Evolutionary conservation across 2,329 filamentous ascomycete species (phyloP), one percentile per base, ranked within the genome.

Genomic region (Cyphellophora attinorum): DNA sequence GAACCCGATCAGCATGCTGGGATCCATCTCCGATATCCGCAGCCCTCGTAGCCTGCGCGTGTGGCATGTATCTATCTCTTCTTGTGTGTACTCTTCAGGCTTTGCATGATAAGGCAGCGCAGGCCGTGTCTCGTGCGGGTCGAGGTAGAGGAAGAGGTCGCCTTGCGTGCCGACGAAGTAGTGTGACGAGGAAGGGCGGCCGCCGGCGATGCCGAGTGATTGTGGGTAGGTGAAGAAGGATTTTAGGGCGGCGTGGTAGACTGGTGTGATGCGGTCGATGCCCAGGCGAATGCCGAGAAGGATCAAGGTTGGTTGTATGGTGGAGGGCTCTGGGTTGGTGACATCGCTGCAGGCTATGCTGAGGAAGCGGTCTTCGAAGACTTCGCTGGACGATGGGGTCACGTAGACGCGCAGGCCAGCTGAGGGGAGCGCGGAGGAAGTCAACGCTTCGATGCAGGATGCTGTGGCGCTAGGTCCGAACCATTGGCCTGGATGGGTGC

Each of bases 391-490:
- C 49, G 95, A 86, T 5, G 84, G 85, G 1, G 86, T 93, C 3
- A 88, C 78, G 51, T 96, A 96, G 6, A 96, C 85, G 29, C 78
- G 75, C 10, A 96, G 63, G 1, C 68, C 72, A 4, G 72, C 67
- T 31, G 76, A 67, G 34, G 67, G 57, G 45, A 79, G 70, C 41
- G 74, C 68, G 40, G 80, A 80, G 15, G 78, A 76, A 11, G 29
- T 12, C 23, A 98, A 67, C 13, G 84, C 83, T 57, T 85, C 81
- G 47, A 98, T 95, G 57, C 91, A 96, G 37, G 81, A 77, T 30
- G 91, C 88, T 6, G 91, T 93, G 5, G 91, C 91, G 12, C 86
- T 95, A n/a, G 91, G 91, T 0, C 91, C 91, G 60, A 98, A 98
- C 91, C 91, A 98, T 60, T 96, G 85, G 23, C 91, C 91, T 0